Evolutionary conservation across 2,329 filamentous ascomycete genomes (phyloP).

Genomic region (Lasiodiplodia hormozganensis): DNA sequence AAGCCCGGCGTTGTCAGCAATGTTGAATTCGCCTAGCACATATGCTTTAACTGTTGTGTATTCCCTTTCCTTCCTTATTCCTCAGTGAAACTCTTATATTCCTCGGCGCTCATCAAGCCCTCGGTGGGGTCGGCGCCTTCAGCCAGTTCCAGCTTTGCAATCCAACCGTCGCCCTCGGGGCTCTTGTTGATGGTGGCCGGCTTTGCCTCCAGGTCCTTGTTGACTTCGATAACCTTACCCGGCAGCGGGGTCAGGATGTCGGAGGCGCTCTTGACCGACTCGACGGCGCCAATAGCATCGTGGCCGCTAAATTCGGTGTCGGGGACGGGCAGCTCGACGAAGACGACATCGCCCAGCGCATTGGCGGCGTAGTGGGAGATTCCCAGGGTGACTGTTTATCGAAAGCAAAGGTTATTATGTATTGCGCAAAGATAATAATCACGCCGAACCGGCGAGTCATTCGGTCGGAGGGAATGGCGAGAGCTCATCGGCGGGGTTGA

Average conservation of each 20-base stretch:
- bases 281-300: slow-evolving; percentile 90
- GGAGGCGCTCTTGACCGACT: slow-evolving; percentile 98
- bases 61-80: not conserved
- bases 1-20: not conserved
- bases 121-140: slow-evolving; percentile 71
- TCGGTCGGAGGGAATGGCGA: slow-evolving; percentile 25
- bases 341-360: slow-evolving; percentile 94
- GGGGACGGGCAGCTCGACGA: slow-evolving; percentile 85
- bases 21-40: slow-evolving; percentile 23
- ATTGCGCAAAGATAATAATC: slow-evolving; percentile 25
- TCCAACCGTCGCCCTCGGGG: slow-evolving; percentile 90
- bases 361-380: slow-evolving; percentile 93
- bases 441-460: slow-evolving; percentile 10
- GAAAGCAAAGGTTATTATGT: slow-evolving; percentile 4
- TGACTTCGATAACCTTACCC: slow-evolving; percentile 78
- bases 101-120: slow-evolving; percentile 70
- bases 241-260: slow-evolving; percentile 91
- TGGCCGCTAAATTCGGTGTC: slow-evolving; percentile 74
- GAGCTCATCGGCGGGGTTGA: not conserved
- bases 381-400: slow-evolving; percentile 69
- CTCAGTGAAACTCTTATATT: slow-evolving; percentile 67
- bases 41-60: not conserved
- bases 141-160: slow-evolving; percentile 82
- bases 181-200: slow-evolving; percentile 88
- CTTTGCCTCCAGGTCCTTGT: slow-evolving; percentile 79